phyloP scores from a whole-genome alignment of 495 filamentous ascomycete species.

The Lophiotrema nucula region DNA sequence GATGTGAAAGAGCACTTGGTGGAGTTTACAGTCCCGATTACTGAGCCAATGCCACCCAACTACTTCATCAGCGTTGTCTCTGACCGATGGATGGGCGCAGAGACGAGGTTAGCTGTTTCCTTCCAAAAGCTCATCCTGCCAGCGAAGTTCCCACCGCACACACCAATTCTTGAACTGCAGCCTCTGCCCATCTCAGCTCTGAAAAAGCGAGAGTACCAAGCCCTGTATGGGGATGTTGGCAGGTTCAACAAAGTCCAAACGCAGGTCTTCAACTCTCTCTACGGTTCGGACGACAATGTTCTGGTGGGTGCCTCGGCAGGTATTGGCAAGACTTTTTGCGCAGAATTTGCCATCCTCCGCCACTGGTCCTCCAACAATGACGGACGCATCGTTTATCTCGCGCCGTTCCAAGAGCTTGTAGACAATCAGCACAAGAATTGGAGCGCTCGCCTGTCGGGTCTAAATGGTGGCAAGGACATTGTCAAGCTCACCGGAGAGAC shows the following conservation, averaged over 20 bases:
- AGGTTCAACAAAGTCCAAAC: conserved; percentile 98
- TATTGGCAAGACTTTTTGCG: conserved; percentile 94
- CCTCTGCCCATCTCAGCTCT: conserved; percentile 83
- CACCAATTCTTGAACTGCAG: conserved; percentile 84
- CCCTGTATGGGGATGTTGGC: conserved; percentile 80
- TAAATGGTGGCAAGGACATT: conserved; percentile 85
- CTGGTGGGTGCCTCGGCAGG: conserved; percentile 87
- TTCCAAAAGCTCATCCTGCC: conserved; percentile 94
- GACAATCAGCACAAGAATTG: conserved; percentile 79
- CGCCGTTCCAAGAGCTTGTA: conserved; percentile 92
- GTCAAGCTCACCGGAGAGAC: conserved; percentile 94
- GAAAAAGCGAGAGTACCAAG: conserved; percentile 78
- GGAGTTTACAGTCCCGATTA: conserved; percentile 94
- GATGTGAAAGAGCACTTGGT: conserved; percentile 93
- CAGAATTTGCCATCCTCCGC: conserved; percentile 85
- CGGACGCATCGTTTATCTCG: conserved; percentile 88
- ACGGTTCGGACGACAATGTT: conserved; percentile 85
- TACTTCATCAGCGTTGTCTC: conserved; percentile 95
- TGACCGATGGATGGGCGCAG: conserved; percentile 97
- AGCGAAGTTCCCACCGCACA: conserved; percentile 93
- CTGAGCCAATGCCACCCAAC: conserved; percentile 96
- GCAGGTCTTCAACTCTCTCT: conserved; percentile 92
- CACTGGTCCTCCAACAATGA: conserved; percentile 73
- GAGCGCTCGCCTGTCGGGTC: conserved; percentile 67
- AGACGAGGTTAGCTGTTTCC: conserved; percentile 87